A percentile compares a stretch with the other conserved stretches of the same genome.
Evolutionary conservation across 768 basidiomycete species (phyloP).

Genomic region (Psilocybe sp.): DNA sequence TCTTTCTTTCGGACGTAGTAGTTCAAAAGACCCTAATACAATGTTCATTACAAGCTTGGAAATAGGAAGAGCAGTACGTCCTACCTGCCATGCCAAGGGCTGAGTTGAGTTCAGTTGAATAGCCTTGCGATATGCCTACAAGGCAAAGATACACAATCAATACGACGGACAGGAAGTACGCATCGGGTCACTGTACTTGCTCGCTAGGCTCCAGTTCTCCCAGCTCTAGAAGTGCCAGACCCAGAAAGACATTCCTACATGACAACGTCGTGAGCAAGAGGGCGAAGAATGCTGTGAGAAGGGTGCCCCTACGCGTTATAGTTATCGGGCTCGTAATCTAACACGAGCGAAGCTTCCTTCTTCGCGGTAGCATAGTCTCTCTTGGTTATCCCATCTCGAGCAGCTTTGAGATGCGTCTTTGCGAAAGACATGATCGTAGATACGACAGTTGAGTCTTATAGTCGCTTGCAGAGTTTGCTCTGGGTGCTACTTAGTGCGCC

Average conservation of each 20-base stretch:
- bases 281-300: background rate
- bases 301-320: constrained; percentile 73
- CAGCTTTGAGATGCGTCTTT: constrained; percentile 76
- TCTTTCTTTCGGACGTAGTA: constrained; percentile 64
- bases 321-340: constrained; percentile 77
- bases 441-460: background rate
- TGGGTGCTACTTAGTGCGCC: too few relatives aligned
- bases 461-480: background rate
- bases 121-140: constrained; percentile 79
- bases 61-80: constrained; percentile 18
- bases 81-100: constrained; percentile 82
- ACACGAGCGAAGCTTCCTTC: constrained; percentile 60
- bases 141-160: constrained; percentile 11
- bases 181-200: constrained; percentile 55
- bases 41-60: constrained; percentile 1
- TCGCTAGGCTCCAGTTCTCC: constrained; percentile 74
- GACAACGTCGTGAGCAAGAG: constrained; percentile 4
- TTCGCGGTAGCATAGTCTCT: constrained; percentile 73
- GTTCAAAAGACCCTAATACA: constrained; percentile 61
- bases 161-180: background rate
- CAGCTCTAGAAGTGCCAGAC: constrained; percentile 75
- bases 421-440: constrained; percentile 40
- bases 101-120: constrained; percentile 66
- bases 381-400: constrained; percentile 70
- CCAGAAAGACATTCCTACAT: constrained; percentile 80